Base-by-base conservation (phyloP, 352 stramenopile genomes). In the Pythium brachiatum region DNA sequence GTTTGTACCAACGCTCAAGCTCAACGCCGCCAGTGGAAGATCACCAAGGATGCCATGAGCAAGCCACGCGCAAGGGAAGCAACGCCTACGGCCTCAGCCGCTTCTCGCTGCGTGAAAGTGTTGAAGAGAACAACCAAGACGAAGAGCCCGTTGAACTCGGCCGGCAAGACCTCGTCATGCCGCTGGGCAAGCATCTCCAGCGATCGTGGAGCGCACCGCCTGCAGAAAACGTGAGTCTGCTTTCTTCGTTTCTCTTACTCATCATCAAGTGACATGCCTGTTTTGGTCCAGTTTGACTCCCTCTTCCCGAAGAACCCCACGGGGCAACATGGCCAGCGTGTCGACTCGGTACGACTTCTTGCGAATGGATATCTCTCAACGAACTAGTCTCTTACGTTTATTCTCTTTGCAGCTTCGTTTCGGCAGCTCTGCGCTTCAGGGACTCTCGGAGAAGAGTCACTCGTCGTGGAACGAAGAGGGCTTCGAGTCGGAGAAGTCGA, bases 1-100 rank as follows among this genome's bases (percentile, higher is more conserved):
- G 82, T 48, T 73, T 91, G 20, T 89, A 85, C 56, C 73, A 79
- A 47, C 70, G 75, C 18, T 76, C 66, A 4, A 80, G 56, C 39
- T 70, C 68, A 11, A 76, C 70, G 7, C 70, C 73, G n/a, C 62
- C 69, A 18, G 38, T 62, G 2, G 51, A 68, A 27, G 56, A 41
- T 0, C 18, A 54, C 5, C 32, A 62, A 27, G 41, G 43, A 46
- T 29, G n/a, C 18, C 57, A 59, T 15, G 32, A 38, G 18, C 31
- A 53, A 55, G 21, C 7, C 20, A 12, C 16, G 15, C 59, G 66
- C 34, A 60, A 52, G 13, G 31, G 27, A 5, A 60, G n/a, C 53
- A 20, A 53, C 6, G 16, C 15, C 16, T 64, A 64, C 23, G 34
- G 32, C 18, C 52, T 69, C 6, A 50, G 29, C 46, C 25, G 57